Conservation (phyloP, 495 filamentous ascomycete species). For the Hypoxylon fuscum region DNA sequence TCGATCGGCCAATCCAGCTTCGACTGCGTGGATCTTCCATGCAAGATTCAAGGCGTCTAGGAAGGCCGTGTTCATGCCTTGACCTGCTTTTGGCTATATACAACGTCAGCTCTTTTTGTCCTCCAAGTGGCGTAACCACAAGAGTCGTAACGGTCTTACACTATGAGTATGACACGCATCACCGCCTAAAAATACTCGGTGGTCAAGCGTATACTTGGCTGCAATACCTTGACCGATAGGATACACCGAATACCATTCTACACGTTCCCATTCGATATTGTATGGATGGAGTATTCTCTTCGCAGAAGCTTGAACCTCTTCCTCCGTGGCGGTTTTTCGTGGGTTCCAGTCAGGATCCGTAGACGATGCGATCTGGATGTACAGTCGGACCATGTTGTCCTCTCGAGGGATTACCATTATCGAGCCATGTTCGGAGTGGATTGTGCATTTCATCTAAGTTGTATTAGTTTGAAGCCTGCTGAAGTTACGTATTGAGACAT, state of each 20-base stretch:
- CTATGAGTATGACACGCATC: conserved; percentile 88
- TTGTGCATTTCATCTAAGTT: conserved; percentile 85
- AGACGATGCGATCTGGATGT: conserved; percentile 77
- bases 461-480: conserved; percentile 34
- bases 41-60: conserved; percentile 83
- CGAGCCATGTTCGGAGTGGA: conserved; percentile 73
- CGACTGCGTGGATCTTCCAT: conserved; percentile 82
- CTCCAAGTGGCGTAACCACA: background rate
- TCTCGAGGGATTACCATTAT: conserved; percentile 82
- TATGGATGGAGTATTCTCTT: conserved; percentile 74
- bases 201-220: conserved; percentile 69
- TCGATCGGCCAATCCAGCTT: conserved; percentile 67
- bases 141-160: conserved; percentile 46
- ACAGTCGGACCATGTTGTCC: conserved; percentile 76
- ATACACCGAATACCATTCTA: conserved; percentile 76
- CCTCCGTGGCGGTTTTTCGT: conserved; percentile 67
- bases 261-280: conserved; percentile 71
- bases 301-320: conserved; percentile 72
- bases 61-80: conserved; percentile 88
- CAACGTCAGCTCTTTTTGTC: no score
- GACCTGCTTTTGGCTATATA: conserved; percentile 75
- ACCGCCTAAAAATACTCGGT: conserved; percentile 79
- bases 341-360: conserved; percentile 69
- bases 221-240: conserved; percentile 80
- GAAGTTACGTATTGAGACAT: conserved; percentile 1